A percentile compares a stretch with the other conserved stretches of the same genome.
Conservation (phyloP, 1,284 basidiomycete species). For the Schizophyllum commune region DNA sequence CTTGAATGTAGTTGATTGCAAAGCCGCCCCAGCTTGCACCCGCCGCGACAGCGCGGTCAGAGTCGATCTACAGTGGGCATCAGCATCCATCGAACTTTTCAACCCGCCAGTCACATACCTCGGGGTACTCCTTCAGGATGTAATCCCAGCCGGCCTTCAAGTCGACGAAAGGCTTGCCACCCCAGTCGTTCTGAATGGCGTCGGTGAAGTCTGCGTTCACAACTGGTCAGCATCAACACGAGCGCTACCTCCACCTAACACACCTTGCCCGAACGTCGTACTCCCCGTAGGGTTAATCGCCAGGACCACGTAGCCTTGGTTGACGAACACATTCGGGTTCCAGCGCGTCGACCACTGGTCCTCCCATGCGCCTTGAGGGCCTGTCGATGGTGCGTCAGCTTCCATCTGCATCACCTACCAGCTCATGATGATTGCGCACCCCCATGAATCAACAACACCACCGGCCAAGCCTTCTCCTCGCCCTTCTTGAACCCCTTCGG, state of each 20-base stretch:
- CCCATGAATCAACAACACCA: slow-evolving; percentile 70
- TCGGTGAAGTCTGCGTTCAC: slow-evolving; percentile 77
- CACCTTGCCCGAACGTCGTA: slow-evolving; percentile 82
- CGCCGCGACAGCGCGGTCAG: slow-evolving; percentile 30
- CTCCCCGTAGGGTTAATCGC: slow-evolving; percentile 87
- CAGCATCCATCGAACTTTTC: slow-evolving; percentile 20
- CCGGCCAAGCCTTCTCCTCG: slow-evolving; percentile 70
- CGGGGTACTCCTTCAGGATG: slow-evolving; percentile 61
- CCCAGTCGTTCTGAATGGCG: slow-evolving; percentile 74
- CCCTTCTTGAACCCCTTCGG: slow-evolving; percentile 66
- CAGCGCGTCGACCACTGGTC: slow-evolving; percentile 82
- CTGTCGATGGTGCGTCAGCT: slow-evolving; percentile 21
- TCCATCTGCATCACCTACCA: no score
- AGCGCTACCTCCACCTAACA: slow-evolving; percentile 3
- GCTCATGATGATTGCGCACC: no score
- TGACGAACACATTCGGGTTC: slow-evolving; percentile 81
- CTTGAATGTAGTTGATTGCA: slow-evolving; percentile 4
- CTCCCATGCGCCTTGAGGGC: slow-evolving; percentile 76
- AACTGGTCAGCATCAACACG: slow-evolving; percentile 17
- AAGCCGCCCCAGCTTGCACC: slow-evolving; percentile 5
- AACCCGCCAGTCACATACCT: slow-evolving; percentile 39
- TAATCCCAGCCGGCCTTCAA: slow-evolving; percentile 71
- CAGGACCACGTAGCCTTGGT: slow-evolving; percentile 80
- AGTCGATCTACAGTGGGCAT: slow-evolving; percentile 58
- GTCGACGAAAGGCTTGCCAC: slow-evolving; percentile 81